Base-by-base conservation (phyloP, 192 early-diverging fungal species). In the Gaertneriomyces sp. region DNA sequence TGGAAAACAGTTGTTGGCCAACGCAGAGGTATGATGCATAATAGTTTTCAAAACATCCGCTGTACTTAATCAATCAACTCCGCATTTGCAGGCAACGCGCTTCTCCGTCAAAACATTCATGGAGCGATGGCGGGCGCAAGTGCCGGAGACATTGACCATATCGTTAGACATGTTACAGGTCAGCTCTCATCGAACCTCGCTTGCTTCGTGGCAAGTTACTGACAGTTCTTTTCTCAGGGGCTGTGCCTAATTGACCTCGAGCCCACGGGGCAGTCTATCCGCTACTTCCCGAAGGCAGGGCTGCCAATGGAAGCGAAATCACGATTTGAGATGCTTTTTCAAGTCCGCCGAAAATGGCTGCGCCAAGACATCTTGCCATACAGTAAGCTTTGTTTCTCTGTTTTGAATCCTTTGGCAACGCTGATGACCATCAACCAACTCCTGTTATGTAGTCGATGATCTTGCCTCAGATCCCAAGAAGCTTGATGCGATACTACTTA, bases 291-390 rank as follows among this genome's bases (percentile, higher is more conserved):
- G 5, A 80, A 80, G 64, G 14, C 41, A 25, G 41, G 25, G 60
- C 64, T 80, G 12, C 75, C 79, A 4, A 6, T 60, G 33, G 62
- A 71, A 14, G 68, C 68, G 9, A 80, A 80, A 60, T 38, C 47
- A 12, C 69, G 75, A 11, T 72, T 80, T 40, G 68, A 72, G 45
- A 53, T 58, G n/a, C 75, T 80, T 3, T 80, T 80, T 61, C 44
- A 65, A 16, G 55, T 70, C 12, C 56, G 70, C 38, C 25, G 55
- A 50, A 74, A 75, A 61, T 80, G 79, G 79, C 42, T 55, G 1
- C 56, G 53, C 11, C 46, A 39, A 5, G 79, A 80, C 39, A 58
- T 80, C 4, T 47, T 76, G 54, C 74, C 71, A 4, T 80, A 75
- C 56, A 69, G 76, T 73, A 63, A 46, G 58, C 41, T 6, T n/a